Conservation (phyloP, 768 basidiomycete genomes). For the Amanita subjunquillea region DNA sequence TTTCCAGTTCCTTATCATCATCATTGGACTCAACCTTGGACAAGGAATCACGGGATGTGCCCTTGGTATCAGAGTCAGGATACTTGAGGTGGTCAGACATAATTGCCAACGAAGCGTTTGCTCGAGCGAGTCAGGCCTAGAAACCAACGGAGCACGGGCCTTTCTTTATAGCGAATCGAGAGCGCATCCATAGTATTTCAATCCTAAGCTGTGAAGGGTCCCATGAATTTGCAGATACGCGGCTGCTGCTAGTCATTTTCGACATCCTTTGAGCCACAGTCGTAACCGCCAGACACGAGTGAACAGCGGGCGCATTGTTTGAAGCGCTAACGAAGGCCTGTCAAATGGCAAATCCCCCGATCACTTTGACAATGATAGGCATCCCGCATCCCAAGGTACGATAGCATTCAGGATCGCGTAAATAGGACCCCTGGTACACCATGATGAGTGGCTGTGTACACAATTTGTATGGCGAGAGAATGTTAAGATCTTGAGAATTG, state of each 20-base stretch:
- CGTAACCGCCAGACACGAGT: background rate
- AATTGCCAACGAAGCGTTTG: background rate
- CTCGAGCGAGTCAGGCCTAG: background rate
- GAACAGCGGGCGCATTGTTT: background rate
- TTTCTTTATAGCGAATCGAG: background rate
- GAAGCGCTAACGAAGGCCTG: background rate
- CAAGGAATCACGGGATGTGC: slow-evolving; percentile 9
- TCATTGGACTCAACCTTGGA: slow-evolving; percentile 8
- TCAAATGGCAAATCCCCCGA: background rate
- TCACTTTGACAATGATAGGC: background rate
- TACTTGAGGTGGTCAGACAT: slow-evolving; percentile 10
- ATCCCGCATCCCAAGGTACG: background rate
- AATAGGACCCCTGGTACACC: background rate
- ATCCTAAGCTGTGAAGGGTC: background rate
- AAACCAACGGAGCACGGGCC: background rate
- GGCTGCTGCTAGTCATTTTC: background rate
- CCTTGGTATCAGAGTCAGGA: slow-evolving; percentile 10
- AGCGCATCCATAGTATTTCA: background rate
- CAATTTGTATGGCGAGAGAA: background rate
- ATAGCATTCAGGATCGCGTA: background rate
- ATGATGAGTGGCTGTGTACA: background rate
- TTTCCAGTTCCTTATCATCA: slow-evolving; percentile 20
- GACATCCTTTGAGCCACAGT: background rate
- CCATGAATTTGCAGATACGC: background rate
- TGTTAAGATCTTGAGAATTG: background rate